These are phyloP conservation scores for Escallonia rubra DNA, from an alignment of 129 eudicot genomes.

Conservation along the genomic window DNA sequence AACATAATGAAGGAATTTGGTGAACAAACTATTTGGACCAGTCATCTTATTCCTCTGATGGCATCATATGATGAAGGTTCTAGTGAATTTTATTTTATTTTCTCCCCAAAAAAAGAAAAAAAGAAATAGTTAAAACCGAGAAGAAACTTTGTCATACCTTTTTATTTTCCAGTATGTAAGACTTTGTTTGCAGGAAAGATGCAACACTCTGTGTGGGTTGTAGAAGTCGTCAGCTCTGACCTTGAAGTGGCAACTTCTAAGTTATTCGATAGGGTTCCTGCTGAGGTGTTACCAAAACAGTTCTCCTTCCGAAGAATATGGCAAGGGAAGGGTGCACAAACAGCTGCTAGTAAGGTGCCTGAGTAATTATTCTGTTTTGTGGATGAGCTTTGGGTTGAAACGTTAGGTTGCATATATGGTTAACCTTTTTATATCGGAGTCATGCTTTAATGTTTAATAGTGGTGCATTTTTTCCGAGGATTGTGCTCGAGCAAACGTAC, in stretches of 20 bases:
- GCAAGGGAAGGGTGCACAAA: conserved; percentile 90
- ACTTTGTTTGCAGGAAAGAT: conserved; percentile 53
- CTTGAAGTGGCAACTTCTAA: conserved; percentile 31
- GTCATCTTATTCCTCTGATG: conserved; percentile 76
- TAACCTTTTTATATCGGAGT: neutral
- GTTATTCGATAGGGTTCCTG: conserved; percentile 29
- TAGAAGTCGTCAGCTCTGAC: conserved; percentile 44
- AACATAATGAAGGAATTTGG: conserved; percentile 77
- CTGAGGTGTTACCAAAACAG: conserved; percentile 39
- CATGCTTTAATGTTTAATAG: neutral
- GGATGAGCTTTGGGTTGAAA: conserved; percentile 1
- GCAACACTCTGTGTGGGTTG: conserved; percentile 92
- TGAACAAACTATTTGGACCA: conserved; percentile 93
- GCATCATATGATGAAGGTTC: conserved; percentile 89
- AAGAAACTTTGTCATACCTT: too few relatives aligned
- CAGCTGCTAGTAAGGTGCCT: conserved; percentile 91
- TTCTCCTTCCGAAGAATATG: conserved; percentile 80
- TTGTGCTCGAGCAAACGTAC: too few relatives aligned
- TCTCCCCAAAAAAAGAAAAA: neutral
- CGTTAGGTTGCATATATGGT: neutral
- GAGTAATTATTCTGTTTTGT: conserved; percentile 13
- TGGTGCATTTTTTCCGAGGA: conserved; percentile 3
- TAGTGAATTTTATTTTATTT: neutral
- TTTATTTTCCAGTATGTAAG: too few relatives aligned
- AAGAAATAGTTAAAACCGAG: too few relatives aligned